Percentiles rank a stretch among this genome's conserved stretches.
phyloP scores from a whole-genome alignment of 2,329 filamentous ascomycete genomes.

The Boeremia exigua region DNA sequence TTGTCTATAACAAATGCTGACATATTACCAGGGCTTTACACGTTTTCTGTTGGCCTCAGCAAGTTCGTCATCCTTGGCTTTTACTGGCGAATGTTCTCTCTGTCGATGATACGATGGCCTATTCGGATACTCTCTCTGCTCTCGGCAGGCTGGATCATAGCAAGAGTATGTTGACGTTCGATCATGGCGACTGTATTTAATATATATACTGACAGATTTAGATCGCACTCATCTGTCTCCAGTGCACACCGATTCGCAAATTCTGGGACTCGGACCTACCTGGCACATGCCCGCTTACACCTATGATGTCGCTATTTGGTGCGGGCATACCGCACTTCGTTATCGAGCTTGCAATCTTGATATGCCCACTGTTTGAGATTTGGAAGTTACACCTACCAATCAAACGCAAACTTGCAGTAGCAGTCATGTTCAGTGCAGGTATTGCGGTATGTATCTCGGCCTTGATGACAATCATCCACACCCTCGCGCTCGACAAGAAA shows the following conservation, averaged over 20 bases:
- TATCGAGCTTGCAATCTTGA: slow-evolving; percentile 28
- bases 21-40: slow-evolving; percentile 23
- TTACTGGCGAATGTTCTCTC: slow-evolving; percentile 31
- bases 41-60: slow-evolving; percentile 29
- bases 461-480: slow-evolving; percentile 27
- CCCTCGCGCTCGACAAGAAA: slow-evolving; percentile 20
- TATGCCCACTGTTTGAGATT: slow-evolving; percentile 29
- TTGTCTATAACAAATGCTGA: not conserved
- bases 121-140: slow-evolving; percentile 24
- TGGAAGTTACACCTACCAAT: slow-evolving; percentile 24
- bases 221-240: slow-evolving; percentile 23
- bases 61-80: slow-evolving; percentile 33
- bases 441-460: slow-evolving; percentile 28
- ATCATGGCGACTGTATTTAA: not conserved
- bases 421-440: slow-evolving; percentile 29
- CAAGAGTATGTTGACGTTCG: slow-evolving; percentile 14
- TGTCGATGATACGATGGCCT: slow-evolving; percentile 26
- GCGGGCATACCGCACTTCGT: slow-evolving; percentile 30
- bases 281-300: slow-evolving; percentile 25
- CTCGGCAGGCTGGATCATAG: slow-evolving; percentile 25
- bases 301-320: slow-evolving; percentile 27
- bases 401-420: slow-evolving; percentile 26
- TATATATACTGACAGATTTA: slow-evolving; percentile 7
- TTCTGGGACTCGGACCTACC: slow-evolving; percentile 25
- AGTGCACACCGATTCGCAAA: slow-evolving; percentile 28